Conservation (phyloP, 2,329 filamentous ascomycete genomes). For the Neofusicoccum umdonicola region DNA sequence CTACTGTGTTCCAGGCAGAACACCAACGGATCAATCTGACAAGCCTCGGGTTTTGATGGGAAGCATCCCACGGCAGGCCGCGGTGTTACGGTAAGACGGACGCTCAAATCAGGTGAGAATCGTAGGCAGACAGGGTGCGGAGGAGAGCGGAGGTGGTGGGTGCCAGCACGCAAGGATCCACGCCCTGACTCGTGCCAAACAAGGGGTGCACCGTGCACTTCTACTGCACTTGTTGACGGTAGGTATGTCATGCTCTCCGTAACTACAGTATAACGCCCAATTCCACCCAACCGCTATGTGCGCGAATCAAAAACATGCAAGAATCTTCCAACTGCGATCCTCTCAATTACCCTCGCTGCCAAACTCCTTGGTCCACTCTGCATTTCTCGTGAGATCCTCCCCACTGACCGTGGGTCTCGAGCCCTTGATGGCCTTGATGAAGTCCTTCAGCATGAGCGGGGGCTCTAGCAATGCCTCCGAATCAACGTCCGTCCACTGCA, state of each 20-base stretch:
- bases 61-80: not conserved
- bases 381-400: slow-evolving; percentile 78
- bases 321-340: not conserved
- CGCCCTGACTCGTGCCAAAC: not conserved
- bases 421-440: slow-evolving; percentile 84
- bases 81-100: not conserved
- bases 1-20: not conserved
- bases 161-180: slow-evolving; percentile 3
- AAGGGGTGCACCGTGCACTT: not conserved
- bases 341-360: slow-evolving; percentile 70
- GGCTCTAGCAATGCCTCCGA: slow-evolving; percentile 84
- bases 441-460: slow-evolving; percentile 83
- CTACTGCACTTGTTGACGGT: not conserved
- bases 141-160: not conserved
- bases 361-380: slow-evolving; percentile 95
- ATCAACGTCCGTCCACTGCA: slow-evolving; percentile 88
- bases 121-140: not conserved
- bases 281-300: slow-evolving; percentile 15
- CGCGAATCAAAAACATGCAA: slow-evolving; percentile 1
- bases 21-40: not conserved
- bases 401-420: slow-evolving; percentile 86
- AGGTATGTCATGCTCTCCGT: slow-evolving; percentile 8
- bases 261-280: slow-evolving; percentile 7
- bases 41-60: not conserved
- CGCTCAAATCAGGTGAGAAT: not conserved